A percentile compares a stretch with the other conserved stretches of the same genome.
Conservation (phyloP, 805 yeast genomes). For the Wickerhamiella brachini region DNA sequence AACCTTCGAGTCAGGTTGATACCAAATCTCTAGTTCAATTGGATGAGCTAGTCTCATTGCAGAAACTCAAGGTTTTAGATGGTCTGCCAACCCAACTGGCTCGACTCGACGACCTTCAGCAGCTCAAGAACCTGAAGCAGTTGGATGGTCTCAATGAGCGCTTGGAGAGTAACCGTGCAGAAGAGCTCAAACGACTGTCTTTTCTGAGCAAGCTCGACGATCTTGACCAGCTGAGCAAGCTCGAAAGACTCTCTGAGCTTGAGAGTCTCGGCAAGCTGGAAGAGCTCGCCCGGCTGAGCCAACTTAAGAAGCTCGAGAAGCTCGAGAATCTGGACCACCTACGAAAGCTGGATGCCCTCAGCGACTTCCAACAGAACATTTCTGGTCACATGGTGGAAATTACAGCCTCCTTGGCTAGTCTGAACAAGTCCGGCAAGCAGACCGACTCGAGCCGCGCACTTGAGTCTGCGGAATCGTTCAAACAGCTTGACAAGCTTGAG, state of each 20-base stretch:
- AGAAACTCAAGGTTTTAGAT: neutral
- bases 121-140: neutral
- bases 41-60: constrained; percentile 2
- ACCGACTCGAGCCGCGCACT: neutral
- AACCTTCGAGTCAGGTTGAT: neutral
- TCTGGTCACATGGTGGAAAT: neutral
- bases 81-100: constrained; percentile 14
- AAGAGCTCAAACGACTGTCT: neutral
- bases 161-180: constrained; percentile 1
- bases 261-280: neutral
- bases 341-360: neutral
- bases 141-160: constrained; percentile 2
- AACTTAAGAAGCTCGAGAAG: constrained; percentile 5
- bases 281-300: constrained; percentile 5
- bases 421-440: neutral
- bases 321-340: neutral
- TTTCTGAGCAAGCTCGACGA: neutral
- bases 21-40: neutral
- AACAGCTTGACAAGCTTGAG: constrained; percentile 6
- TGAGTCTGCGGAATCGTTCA: constrained; percentile 2
- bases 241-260: too few species aligned
- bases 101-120: neutral
- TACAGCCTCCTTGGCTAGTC: neutral
- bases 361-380: neutral
- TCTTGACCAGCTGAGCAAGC: too few species aligned